Conservation (phyloP, 768 basidiomycete species). For the Leccinellum rugosiceps region DNA sequence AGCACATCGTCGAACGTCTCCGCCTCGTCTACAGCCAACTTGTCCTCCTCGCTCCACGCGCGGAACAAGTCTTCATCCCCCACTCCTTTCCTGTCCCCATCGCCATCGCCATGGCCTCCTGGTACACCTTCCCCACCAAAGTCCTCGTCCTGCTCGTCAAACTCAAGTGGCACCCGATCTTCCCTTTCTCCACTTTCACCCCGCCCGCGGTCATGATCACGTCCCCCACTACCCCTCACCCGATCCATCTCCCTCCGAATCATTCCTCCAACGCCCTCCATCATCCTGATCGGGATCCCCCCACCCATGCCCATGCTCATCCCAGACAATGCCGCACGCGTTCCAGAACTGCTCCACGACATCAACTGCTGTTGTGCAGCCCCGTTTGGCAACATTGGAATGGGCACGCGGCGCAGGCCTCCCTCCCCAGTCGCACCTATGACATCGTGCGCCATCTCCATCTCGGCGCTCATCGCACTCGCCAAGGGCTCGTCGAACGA, state of each 20-base stretch:
- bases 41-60: slow-evolving; percentile 29
- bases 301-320: slow-evolving; percentile 12
- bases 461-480: slow-evolving; percentile 62
- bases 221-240: slow-evolving; percentile 9
- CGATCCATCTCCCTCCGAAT: slow-evolving; percentile 50
- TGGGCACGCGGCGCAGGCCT: slow-evolving; percentile 30
- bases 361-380: slow-evolving; percentile 20
- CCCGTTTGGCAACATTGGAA: slow-evolving; percentile 86
- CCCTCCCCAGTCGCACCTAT: slow-evolving; percentile 22
- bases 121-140: slow-evolving; percentile 32
- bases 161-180: slow-evolving; percentile 42
- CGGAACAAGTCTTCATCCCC: slow-evolving; percentile 22
- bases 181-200: not conserved
- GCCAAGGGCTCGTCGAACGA: slow-evolving; percentile 73
- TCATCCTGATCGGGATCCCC: slow-evolving; percentile 55
- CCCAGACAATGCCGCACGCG: slow-evolving; percentile 16
- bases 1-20: slow-evolving; percentile 34
- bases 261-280: slow-evolving; percentile 53
- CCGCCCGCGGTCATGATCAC: not conserved
- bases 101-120: not conserved
- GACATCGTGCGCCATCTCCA: slow-evolving; percentile 55
- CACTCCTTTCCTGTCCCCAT: not conserved
- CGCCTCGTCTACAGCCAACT: slow-evolving; percentile 29
- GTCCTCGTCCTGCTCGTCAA: slow-evolving; percentile 70
- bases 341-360: slow-evolving; percentile 15